Base-by-base conservation (phyloP, 768 basidiomycete species). In the Termitomyces eurrhizus region DNA sequence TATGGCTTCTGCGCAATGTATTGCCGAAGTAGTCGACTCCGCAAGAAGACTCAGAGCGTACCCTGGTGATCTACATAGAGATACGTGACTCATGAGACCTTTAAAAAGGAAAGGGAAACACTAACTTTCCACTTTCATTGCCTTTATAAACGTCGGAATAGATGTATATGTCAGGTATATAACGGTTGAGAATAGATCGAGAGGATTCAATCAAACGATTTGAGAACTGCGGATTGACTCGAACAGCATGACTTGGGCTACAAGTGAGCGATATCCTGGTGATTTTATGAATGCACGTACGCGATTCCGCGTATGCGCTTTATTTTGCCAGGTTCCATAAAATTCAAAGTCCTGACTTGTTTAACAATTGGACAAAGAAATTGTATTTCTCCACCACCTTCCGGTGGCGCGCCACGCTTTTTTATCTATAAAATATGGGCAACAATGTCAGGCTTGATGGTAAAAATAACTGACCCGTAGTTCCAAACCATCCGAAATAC, bases 141-240 rank as follows among this genome's bases (percentile, higher is more conserved):
- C 95, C 95, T 72, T 97, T 96, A 76, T 97, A 98, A 26, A 98
- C 95, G 64, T 99, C 97, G 4, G 97, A 96, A 72, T 98, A 96
- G 42, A 99, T 85, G 74, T 98, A 98, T 33, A 98, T 95, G 71
- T 99, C 97, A 41, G 97, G 96, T 60, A 98, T 97, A 72, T 92
- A 97, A 4, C 95, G 90, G 72, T 98, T 98, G 48, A 99, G 79
- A 26, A 99, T 81, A 2, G 93, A 95, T 42, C 97, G 87, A 18
- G 93, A 87, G 8, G 95, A 85, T 67, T 98, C 96, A 53, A 99
- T 97, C 89, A 98, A 93, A 42, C 97, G 85, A 72, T 97, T 97
- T 2, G 95, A 97, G 71, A 99, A 93, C 70, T 98, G 95, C 26
- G 97, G 97, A 64, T 88, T 96, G 9, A 98, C 94, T 44, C 97